Conservation (phyloP, 352 stramenopile genomes). For the Globisporangium abappressorium region DNA sequence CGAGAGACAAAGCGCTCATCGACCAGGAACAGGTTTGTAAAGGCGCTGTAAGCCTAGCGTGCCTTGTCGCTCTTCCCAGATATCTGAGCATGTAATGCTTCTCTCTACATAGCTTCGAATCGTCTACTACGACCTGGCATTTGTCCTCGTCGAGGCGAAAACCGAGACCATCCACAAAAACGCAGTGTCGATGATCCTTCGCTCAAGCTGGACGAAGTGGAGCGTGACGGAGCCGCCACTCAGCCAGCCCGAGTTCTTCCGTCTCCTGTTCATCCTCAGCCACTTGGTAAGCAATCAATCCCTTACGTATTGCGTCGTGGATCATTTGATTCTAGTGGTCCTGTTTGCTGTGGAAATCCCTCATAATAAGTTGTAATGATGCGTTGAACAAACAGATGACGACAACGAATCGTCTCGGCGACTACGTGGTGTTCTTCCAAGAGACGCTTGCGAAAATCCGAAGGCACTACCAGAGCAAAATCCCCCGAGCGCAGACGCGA, state of each 20-base stretch:
- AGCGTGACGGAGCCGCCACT: conserved; percentile 51
- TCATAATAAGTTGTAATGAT: not conserved
- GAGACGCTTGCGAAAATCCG: conserved; percentile 61
- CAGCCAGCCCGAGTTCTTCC: conserved; percentile 53
- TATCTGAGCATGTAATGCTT: not conserved
- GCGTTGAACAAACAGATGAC: conserved; percentile 49
- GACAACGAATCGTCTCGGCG: conserved; percentile 51
- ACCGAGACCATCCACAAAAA: conserved; percentile 79
- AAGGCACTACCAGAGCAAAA: conserved; percentile 46
- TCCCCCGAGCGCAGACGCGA: conserved; percentile 15
- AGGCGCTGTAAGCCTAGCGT: not conserved
- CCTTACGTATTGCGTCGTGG: not conserved
- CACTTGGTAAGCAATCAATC: conserved; percentile 42
- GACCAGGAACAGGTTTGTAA: conserved; percentile 46
- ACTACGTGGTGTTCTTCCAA: conserved; percentile 78
- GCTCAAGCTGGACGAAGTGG: conserved; percentile 68
- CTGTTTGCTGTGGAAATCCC: not conserved
- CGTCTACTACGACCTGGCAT: conserved; percentile 70
- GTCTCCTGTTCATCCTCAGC: conserved; percentile 66
- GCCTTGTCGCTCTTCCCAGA: not conserved
- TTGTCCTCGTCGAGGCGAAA: conserved; percentile 71
- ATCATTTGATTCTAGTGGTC: not conserved
- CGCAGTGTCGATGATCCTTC: conserved; percentile 74
- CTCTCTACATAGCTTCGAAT: conserved; percentile 38
- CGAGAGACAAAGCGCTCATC: conserved; percentile 32